Conservation (phyloP, 345 rosid genomes). For the Combretum micranthum region DNA sequence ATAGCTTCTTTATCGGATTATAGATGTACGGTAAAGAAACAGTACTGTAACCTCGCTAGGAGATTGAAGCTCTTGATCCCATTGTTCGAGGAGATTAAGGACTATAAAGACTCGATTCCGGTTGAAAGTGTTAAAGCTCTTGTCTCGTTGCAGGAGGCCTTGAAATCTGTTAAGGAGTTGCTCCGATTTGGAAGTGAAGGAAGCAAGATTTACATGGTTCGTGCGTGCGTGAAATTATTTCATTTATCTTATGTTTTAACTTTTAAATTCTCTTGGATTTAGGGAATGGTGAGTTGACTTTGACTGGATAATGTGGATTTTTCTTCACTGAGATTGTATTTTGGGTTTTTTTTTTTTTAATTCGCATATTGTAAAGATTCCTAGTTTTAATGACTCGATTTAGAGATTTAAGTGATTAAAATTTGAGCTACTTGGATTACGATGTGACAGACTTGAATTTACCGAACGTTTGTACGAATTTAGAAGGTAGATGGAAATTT, state of each 20-base stretch:
- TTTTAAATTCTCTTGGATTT: background rate
- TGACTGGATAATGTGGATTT: too few species aligned
- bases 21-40: constrained; percentile 61
- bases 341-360: too few species aligned
- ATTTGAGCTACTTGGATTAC: too few species aligned
- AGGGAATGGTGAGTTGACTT: background rate
- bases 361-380: too few species aligned
- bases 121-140: constrained; percentile 39
- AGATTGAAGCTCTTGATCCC: constrained; percentile 75
- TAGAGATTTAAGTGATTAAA: too few species aligned
- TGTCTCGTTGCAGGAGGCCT: constrained; percentile 37
- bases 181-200: constrained; percentile 76
- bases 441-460: too few species aligned
- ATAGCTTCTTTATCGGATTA: constrained; percentile 55
- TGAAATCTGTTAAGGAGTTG: constrained; percentile 50
- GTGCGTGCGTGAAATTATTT: constrained; percentile 25
- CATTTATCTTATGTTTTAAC: background rate
- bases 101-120: constrained; percentile 44
- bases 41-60: constrained; percentile 66
- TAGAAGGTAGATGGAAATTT: too few species aligned
- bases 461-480: too few species aligned
- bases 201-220: constrained; percentile 95
- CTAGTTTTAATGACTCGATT: too few species aligned
- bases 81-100: constrained; percentile 79
- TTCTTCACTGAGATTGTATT: too few species aligned